Evolutionary conservation across 345 rosid species (phyloP), one percentile per base, ranked within the genome.

Genomic region (Bruguiera sexangula): DNA sequence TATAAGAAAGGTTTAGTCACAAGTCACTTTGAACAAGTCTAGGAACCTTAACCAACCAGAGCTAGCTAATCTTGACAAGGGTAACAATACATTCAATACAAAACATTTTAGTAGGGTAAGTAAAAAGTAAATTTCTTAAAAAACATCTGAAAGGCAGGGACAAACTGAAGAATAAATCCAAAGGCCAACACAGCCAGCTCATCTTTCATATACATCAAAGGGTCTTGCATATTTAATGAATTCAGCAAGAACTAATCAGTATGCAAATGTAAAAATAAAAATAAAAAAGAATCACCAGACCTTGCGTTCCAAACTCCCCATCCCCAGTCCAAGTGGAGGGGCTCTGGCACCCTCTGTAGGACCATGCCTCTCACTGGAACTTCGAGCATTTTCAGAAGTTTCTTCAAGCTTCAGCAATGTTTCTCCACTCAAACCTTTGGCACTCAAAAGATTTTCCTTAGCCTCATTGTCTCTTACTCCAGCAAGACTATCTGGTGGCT

Each of bases 241-340:
- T 59, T 60, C 54, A 13, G 31, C 4, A 52, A 31, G 29, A 39
- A 10, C 50, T 30, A 36, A 22, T 36, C 6, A 22, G 62, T 34
- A 16, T 56, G 36, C 30, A 32, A 39, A 43, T 32, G 22, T 29
- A 13, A 29, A 26, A 26, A 73, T 7, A 13, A 4, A 65, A 69
- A 71, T 31, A 36, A 29, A 60, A 64, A 69, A 31, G 22, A 56
- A 20, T 43, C 34, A 22, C 22, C 74, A 53, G 71, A 94, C 99
- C 99, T 88, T 95, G 59, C 86, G 87, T 50, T 88, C 96, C 82
- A 95, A 80, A 75, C 88, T 72, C 34, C 93, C 96, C 69, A 90
- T 74, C 68, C 96, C 98, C 81, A 95, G 82, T 66, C 99, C 99
- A 78, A 90, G 88, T 32, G 99, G 98, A 16, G 74, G 81, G 67